phyloP scores from a whole-genome alignment of 2,329 filamentous ascomycete genomes.

The Claviceps pusilla region DNA sequence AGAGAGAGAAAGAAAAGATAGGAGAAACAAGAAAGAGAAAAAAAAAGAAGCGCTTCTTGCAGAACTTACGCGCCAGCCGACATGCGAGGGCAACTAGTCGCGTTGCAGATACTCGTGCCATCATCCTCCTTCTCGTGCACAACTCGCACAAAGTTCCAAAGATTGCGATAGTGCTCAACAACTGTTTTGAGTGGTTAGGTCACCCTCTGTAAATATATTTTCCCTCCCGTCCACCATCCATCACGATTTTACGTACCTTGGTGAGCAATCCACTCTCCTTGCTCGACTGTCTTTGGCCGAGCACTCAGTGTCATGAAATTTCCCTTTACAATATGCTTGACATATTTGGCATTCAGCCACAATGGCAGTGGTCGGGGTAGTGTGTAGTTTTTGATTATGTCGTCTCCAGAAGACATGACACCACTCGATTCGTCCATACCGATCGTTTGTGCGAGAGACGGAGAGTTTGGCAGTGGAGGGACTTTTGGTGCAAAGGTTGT shows the following conservation, averaged over 20 bases:
- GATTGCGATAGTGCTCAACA: slow-evolving; percentile 79
- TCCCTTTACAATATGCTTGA: slow-evolving; percentile 83
- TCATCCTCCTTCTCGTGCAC: slow-evolving; percentile 75
- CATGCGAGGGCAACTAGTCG: slow-evolving; percentile 75
- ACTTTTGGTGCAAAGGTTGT: slow-evolving; percentile 40
- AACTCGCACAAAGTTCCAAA: slow-evolving; percentile 79
- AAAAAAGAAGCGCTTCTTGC: background rate
- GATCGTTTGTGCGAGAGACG: slow-evolving; percentile 51
- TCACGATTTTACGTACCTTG: slow-evolving; percentile 49
- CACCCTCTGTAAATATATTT: background rate
- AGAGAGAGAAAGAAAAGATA: too few relatives aligned
- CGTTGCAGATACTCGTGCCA: slow-evolving; percentile 67
- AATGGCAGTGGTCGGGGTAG: slow-evolving; percentile 53
- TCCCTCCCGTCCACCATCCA: background rate
- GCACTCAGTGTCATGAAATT: slow-evolving; percentile 95
- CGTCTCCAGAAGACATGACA: slow-evolving; percentile 33
- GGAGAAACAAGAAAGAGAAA: background rate
- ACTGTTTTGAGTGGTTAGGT: slow-evolving; percentile 36
- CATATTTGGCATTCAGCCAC: slow-evolving; percentile 61
- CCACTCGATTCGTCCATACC: slow-evolving; percentile 48
- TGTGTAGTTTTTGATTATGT: slow-evolving; percentile 44
- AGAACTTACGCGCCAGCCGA: slow-evolving; percentile 77
- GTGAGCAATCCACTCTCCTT: slow-evolving; percentile 90
- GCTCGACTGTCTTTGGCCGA: slow-evolving; percentile 81
- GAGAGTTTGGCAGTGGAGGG: slow-evolving; percentile 47